Evolutionary conservation across 2,329 filamentous ascomycete genomes (phyloP).

Genomic region (Fusarium annulatum): DNA sequence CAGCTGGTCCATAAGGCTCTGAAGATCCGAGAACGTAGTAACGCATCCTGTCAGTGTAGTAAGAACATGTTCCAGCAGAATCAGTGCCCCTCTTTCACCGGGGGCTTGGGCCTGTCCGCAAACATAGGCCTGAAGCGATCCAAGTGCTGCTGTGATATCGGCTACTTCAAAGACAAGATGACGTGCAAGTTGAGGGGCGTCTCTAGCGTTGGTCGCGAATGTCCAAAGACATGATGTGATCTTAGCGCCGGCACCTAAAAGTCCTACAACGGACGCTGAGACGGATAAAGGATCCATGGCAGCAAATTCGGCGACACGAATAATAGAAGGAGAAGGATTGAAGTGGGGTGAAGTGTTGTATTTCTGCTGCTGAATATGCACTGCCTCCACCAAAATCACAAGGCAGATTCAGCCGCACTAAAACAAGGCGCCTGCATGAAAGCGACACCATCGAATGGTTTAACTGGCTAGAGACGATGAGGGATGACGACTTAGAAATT

Average conservation of each 20-base stretch:
- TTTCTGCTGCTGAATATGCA: neutral
- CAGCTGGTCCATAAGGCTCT: neutral
- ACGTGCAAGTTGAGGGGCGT: neutral
- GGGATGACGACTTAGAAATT: too few species aligned
- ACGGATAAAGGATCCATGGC: neutral
- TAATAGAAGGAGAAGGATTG: neutral
- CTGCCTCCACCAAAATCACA: neutral
- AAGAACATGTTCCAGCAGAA: neutral
- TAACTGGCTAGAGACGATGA: neutral
- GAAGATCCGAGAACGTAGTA: neutral
- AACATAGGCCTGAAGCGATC: neutral
- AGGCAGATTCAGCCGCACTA: neutral
- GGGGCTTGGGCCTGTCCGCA: neutral
- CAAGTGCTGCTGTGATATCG: neutral
- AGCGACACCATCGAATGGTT: neutral
- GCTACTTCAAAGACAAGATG: neutral
- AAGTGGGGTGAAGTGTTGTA: neutral
- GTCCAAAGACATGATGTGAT: neutral
- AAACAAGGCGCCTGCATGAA: neutral
- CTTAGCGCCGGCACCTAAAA: neutral
- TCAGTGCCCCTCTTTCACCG: neutral
- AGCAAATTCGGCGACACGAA: fast-evolving
- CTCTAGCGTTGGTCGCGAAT: neutral
- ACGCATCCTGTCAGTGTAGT: neutral
- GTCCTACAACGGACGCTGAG: neutral